Evolutionary conservation across 306 rosid species (phyloP).

Genomic region (Casuarina equisetifolia): DNA sequence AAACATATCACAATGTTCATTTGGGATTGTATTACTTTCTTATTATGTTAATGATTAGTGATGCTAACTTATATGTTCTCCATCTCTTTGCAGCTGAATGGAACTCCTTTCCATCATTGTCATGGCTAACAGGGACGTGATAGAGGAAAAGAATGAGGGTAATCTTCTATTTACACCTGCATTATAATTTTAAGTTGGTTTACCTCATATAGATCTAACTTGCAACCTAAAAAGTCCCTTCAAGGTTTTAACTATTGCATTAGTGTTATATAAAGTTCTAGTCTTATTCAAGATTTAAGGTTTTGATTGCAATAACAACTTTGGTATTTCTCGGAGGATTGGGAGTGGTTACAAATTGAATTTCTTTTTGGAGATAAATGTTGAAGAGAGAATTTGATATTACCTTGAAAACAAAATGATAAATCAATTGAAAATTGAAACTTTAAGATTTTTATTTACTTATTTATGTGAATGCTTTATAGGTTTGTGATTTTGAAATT

Average conservation of each 20-base stretch:
- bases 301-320: background rate
- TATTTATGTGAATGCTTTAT: background rate
- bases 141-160: slow-evolving; percentile 78
- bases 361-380: background rate
- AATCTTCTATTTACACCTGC: slow-evolving; percentile 27
- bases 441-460: background rate
- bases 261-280: background rate
- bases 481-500: background rate
- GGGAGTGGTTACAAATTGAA: background rate
- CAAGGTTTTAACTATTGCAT: background rate
- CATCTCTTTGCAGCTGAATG: slow-evolving; percentile 51
- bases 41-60: background rate
- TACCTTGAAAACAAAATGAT: background rate
- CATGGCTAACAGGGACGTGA: slow-evolving; percentile 68
- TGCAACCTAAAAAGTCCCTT: background rate
- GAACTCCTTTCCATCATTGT: slow-evolving; percentile 52
- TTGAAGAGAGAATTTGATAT: background rate
- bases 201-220: background rate
- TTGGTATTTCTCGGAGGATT: background rate
- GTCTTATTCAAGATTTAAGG: background rate
- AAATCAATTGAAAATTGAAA: background rate
- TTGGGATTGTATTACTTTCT: background rate
- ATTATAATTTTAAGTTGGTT: slow-evolving; percentile 12
- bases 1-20: too few species aligned
- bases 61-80: slow-evolving; percentile 24